phyloP scores from a whole-genome alignment of 345 rosid species.

The Luvunga scandens region DNA sequence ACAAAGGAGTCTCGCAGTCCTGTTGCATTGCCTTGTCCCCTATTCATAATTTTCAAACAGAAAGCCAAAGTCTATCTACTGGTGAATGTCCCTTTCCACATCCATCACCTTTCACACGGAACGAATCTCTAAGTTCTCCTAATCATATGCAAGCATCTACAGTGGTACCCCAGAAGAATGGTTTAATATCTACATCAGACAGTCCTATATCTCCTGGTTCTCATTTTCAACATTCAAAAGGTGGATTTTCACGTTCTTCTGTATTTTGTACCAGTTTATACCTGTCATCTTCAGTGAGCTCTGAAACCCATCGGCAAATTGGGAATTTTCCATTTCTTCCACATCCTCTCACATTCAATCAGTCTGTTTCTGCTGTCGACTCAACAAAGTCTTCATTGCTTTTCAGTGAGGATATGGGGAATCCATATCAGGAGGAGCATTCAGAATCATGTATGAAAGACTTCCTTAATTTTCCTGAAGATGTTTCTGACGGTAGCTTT shows the following conservation, averaged over 20 bases:
- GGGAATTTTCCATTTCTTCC: constrained; percentile 87
- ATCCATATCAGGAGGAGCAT: constrained; percentile 40
- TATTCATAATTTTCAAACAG: constrained; percentile 32
- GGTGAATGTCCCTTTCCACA: constrained; percentile 30
- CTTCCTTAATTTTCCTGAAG: constrained; percentile 49
- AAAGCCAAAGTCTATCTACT: constrained; percentile 26
- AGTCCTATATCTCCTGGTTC: constrained; percentile 41
- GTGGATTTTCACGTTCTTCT: constrained; percentile 67
- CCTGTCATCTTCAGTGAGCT: constrained; percentile 69
- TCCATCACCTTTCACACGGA: constrained; percentile 35
- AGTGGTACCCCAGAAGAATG: constrained; percentile 18
- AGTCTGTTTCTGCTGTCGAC: constrained; percentile 48
- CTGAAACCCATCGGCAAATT: constrained; percentile 53
- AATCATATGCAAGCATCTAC: constrained; percentile 17
- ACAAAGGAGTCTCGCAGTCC: constrained; percentile 30
- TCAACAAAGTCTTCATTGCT: constrained; percentile 53
- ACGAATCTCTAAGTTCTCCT: constrained; percentile 33
- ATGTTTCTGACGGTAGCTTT: constrained; percentile 52
- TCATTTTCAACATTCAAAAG: constrained; percentile 29
- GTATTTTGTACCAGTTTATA: constrained; percentile 76
- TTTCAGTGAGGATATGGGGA: constrained; percentile 48
- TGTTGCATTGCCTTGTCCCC: constrained; percentile 32
- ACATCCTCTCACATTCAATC: constrained; percentile 50
- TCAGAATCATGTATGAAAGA: constrained; percentile 53
- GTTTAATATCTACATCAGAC: constrained; percentile 32